Evolutionary conservation across 164 flowering plant genomes (phyloP).

Genomic region (Liriodendron chinense): DNA sequence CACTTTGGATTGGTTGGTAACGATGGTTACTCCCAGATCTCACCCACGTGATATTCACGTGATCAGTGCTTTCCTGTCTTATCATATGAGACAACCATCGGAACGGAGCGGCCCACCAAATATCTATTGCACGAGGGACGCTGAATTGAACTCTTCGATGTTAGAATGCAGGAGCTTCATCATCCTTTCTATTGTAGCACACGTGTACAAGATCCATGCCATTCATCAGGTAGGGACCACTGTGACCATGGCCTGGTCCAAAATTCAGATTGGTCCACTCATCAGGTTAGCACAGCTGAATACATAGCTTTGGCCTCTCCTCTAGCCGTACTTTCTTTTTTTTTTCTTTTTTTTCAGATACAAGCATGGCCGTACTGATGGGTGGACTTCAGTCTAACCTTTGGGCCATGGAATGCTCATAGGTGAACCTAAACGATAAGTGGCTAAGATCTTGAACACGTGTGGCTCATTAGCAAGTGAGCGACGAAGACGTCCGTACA

Average conservation of each 20-base stretch:
- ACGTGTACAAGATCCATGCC: neutral
- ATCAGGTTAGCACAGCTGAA: neutral
- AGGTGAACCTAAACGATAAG: too few species aligned
- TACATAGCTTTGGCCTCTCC: too few species aligned
- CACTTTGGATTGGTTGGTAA: neutral
- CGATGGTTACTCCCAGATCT: neutral
- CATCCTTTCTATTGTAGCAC: neutral
- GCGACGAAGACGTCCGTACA: too few species aligned
- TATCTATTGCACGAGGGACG: too few species aligned
- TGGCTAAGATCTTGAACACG: neutral
- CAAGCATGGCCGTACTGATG: too few species aligned
- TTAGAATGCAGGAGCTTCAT: neutral
- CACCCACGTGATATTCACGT: slow-evolving; percentile 1
- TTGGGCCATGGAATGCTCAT: too few species aligned
- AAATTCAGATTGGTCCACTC: neutral
- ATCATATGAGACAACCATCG: neutral
- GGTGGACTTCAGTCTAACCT: too few species aligned
- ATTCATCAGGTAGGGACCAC: neutral
- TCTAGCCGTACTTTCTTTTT: too few species aligned
- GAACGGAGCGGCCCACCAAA: neutral
- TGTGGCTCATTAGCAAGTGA: too few species aligned
- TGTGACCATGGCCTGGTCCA: neutral
- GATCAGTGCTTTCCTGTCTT: neutral
- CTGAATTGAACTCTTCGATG: too few species aligned
- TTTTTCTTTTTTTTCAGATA: too few species aligned